Conservation (phyloP, 768 basidiomycete species). For the Xerocomus brunneocitrinus region DNA sequence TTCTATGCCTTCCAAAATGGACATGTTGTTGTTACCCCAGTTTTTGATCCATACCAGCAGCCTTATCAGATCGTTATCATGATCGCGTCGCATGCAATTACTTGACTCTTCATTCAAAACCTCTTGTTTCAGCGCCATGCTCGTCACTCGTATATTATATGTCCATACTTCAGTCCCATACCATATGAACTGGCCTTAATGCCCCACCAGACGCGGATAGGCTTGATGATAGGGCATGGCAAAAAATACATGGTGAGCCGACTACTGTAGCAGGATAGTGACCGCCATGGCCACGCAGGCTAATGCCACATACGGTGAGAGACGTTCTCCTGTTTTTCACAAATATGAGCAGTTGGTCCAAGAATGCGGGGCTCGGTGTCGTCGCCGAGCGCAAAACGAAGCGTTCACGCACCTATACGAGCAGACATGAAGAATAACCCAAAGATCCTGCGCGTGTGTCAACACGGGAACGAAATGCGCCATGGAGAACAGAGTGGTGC, state of each 20-base stretch:
- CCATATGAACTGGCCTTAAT: background rate
- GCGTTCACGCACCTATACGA: conserved; percentile 67
- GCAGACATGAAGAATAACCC: conserved; percentile 96
- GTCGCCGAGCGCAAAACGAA: background rate
- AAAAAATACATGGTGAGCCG: conserved; percentile 1
- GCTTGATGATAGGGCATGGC: background rate
- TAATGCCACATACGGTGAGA: conserved; percentile 93
- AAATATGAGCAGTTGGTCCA: background rate
- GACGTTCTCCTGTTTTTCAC: conserved; percentile 67
- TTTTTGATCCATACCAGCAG: background rate
- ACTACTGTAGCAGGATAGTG: conserved; percentile 51
- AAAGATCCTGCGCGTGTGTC: conserved; percentile 55
- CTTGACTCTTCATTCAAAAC: background rate
- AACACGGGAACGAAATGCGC: background rate
- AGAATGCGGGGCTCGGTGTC: background rate
- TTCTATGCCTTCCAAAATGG: background rate
- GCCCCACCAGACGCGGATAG: background rate
- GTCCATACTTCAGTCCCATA: background rate
- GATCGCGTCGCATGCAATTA: background rate
- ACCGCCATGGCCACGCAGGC: conserved; percentile 93
- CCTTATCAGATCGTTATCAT: background rate
- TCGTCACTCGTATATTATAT: background rate
- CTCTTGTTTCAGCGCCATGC: background rate
- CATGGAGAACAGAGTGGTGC: conserved; percentile 12
- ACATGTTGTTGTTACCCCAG: background rate